phyloP scores from a whole-genome alignment of 108 stramenopile species.

The Stephanodiscus triporus region DNA sequence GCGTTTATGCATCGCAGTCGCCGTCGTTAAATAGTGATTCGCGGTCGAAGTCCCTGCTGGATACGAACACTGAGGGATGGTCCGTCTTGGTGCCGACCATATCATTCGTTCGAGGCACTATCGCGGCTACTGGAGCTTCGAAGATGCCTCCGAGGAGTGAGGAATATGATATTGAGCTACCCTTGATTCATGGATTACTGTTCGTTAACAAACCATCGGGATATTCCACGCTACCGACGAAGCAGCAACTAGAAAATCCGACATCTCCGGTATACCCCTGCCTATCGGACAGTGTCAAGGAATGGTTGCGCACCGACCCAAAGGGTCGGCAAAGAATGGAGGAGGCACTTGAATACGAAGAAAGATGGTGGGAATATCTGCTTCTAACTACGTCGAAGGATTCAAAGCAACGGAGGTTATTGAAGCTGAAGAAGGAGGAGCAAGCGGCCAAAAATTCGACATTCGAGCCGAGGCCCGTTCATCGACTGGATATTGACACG shows the following conservation, averaged over 20 bases:
- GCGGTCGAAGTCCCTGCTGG: neutral
- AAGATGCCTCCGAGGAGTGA: constrained; percentile 1
- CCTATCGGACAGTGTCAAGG: constrained; percentile 23
- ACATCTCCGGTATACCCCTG: constrained; percentile 25
- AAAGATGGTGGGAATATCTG: constrained; percentile 28
- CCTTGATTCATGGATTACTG: constrained; percentile 30
- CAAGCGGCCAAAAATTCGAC: constrained; percentile 7
- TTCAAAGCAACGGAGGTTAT: constrained; percentile 16
- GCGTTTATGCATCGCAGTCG: neutral
- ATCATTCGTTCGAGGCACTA: neutral
- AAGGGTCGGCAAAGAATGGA: constrained; percentile 17
- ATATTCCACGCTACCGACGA: constrained; percentile 43
- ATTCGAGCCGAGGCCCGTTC: constrained; percentile 59
- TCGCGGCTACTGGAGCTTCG: neutral
- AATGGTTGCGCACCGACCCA: constrained; percentile 32
- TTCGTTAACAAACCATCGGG: constrained; percentile 49
- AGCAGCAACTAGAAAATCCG: constrained; percentile 24
- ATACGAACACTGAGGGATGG: too few relatives aligned
- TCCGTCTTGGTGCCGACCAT: constrained; percentile 19
- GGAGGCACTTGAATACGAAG: constrained; percentile 22
- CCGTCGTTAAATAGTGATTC: neutral
- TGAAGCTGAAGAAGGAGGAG: constrained; percentile 6
- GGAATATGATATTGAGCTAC: constrained; percentile 14
- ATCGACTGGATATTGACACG: constrained; percentile 76
- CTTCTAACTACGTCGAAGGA: constrained; percentile 12